Conservation (phyloP, 176 grass and related monocot genomes). For the Cenchrus americanus region DNA sequence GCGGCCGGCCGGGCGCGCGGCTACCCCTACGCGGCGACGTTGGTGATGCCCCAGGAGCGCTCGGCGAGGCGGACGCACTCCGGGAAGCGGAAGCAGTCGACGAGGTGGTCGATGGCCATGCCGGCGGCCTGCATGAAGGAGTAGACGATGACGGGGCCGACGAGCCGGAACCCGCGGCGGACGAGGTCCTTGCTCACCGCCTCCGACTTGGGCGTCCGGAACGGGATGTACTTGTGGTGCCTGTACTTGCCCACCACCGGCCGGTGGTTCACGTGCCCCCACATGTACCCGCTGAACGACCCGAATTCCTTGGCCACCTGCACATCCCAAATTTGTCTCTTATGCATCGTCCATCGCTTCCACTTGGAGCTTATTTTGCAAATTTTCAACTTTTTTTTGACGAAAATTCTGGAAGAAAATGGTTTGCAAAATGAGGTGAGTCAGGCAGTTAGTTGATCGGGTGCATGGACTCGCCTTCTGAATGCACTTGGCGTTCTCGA, state of each 20-base stretch:
- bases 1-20: neutral
- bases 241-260: constrained; percentile 76
- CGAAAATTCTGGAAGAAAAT: neutral
- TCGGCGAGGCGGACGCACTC: constrained; percentile 75
- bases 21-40: constrained; percentile 55
- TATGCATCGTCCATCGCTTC: too few relatives aligned
- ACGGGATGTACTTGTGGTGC: constrained; percentile 69
- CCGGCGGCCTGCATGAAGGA: constrained; percentile 95
- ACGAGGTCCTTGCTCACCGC: constrained; percentile 89
- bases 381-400: neutral
- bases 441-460: neutral
- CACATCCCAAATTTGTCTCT: neutral
- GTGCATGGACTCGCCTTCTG: constrained; percentile 55
- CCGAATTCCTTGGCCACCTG: constrained; percentile 85
- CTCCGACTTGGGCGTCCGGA: constrained; percentile 92
- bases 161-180: constrained; percentile 79
- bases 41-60: constrained; percentile 85
- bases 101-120: constrained; percentile 86
- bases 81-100: constrained; percentile 73
- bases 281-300: constrained; percentile 91
- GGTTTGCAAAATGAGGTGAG: neutral
- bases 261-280: constrained; percentile 91
- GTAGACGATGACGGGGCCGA: constrained; percentile 91
- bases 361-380: neutral
- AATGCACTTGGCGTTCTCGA: constrained; percentile 94